Conservation (phyloP, 2,329 filamentous ascomycete species). For the Penicillium janthinellum region DNA sequence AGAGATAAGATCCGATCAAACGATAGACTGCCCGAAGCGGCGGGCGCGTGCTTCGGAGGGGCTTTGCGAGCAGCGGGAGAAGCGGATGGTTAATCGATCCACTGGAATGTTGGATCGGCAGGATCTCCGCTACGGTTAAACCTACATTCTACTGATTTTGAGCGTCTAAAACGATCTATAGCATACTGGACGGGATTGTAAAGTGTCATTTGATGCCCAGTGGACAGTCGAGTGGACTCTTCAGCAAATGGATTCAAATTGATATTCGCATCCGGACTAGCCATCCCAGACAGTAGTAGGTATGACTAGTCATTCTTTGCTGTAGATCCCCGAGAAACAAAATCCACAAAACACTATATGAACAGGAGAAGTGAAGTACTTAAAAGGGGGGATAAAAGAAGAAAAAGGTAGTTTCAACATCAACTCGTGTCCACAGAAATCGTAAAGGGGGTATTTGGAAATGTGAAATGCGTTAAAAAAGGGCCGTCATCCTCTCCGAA, state of each 20-base stretch:
- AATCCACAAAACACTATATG: conserved; percentile 22
- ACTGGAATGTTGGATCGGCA: conserved; percentile 26
- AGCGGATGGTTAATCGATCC: conserved; percentile 7
- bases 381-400: conserved; percentile 20
- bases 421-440: conserved; percentile 36
- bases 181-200: background rate
- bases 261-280: conserved; percentile 1
- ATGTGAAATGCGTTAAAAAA: conserved; percentile 19
- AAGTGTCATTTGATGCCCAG: conserved; percentile 17
- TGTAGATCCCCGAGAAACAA: background rate
- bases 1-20: conserved; percentile 29
- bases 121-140: conserved; percentile 18
- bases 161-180: background rate
- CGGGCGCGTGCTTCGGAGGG: too few species aligned
- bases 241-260: conserved; percentile 4
- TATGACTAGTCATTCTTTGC: conserved; percentile 1
- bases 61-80: too few species aligned
- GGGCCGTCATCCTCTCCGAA: conserved; percentile 25
- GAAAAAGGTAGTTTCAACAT: conserved; percentile 31
- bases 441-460: conserved; percentile 38
- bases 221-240: background rate
- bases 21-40: conserved; percentile 12
- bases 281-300: conserved; percentile 4
- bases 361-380: conserved; percentile 26
- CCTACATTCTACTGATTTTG: background rate